These are phyloP conservation scores for Fusarium lateritium DNA, from an alignment of 2,329 filamentous ascomycete species.

Conservation along the genomic window DNA sequence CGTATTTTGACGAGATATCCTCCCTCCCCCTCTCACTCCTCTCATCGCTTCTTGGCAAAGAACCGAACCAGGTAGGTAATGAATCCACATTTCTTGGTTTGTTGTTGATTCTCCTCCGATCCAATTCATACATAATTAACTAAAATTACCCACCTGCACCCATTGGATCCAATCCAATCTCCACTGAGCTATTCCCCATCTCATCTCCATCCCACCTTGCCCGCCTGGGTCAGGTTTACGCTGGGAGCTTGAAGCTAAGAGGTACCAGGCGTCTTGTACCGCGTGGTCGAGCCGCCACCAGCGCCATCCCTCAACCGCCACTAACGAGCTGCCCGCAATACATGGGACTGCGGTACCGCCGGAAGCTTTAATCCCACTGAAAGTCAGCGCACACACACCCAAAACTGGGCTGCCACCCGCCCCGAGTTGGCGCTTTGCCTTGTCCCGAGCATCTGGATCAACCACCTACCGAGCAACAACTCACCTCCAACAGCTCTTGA, in stretches of 20 bases:
- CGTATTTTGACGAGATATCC: not conserved
- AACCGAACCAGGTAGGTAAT: conserved; percentile 12
- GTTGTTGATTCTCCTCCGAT: conserved; percentile 28
- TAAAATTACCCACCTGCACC: conserved; percentile 34
- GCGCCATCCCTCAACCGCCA: conserved; percentile 39
- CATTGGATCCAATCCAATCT: conserved; percentile 33
- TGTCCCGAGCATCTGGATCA: conserved; percentile 51
- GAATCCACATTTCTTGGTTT: conserved; percentile 41
- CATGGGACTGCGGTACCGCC: conserved; percentile 27
- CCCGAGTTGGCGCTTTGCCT: conserved; percentile 38
- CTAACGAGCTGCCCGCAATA: conserved; percentile 36
- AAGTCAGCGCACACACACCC: conserved; percentile 35
- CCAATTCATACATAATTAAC: conserved; percentile 5
- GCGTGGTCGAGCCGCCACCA: conserved; percentile 39
- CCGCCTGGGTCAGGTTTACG: conserved; percentile 6
- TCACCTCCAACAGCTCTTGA: conserved; percentile 6
- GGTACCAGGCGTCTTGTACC: conserved; percentile 38
- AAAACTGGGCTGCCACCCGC: conserved; percentile 49
- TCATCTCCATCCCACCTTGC: conserved; percentile 42
- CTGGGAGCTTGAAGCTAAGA: conserved; percentile 26
- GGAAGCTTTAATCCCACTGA: conserved; percentile 26
- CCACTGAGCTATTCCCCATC: conserved; percentile 38
- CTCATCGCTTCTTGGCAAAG: not conserved
- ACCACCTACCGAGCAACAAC: conserved; percentile 23
- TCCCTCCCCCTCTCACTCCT: conserved; percentile 12